Evolutionary conservation across 192 early-diverging fungal species (phyloP).

Genomic region (Coemansia sp.): DNA sequence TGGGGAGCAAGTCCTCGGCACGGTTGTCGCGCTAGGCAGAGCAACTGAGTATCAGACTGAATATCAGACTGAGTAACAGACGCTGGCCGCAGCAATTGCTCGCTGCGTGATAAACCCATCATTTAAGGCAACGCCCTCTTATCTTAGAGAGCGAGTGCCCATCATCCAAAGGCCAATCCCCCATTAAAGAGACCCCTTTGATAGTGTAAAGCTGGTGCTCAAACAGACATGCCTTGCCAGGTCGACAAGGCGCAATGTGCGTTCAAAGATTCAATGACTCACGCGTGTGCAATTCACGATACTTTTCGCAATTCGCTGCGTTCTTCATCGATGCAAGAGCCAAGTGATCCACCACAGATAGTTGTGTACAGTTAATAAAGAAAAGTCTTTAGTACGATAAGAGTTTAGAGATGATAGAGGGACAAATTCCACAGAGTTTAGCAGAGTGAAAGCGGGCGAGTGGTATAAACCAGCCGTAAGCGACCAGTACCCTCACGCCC

Average conservation of each 20-base stretch:
- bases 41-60: no score
- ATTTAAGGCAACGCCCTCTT: no score
- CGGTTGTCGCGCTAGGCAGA: no score
- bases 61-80: no score
- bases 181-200: background rate
- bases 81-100: no score
- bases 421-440: background rate
- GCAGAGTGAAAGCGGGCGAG: no score
- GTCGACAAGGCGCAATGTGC: conserved; percentile 52
- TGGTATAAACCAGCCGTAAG: no score
- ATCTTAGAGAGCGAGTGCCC: no score
- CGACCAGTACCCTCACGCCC: no score
- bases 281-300: conserved; percentile 63
- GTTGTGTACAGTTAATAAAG: conserved; percentile 41
- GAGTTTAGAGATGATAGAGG: background rate
- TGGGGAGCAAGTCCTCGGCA: no score
- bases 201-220: conserved; percentile 49
- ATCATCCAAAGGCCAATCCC: no score
- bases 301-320: conserved; percentile 71
- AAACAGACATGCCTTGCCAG: conserved; percentile 53
- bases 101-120: no score
- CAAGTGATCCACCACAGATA: conserved; percentile 63
- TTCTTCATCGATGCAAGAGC: conserved; percentile 70
- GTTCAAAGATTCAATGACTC: conserved; percentile 69
- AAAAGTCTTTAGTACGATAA: background rate